These are phyloP conservation scores for Ophiostoma sp. DNA, from an alignment of 2,329 filamentous ascomycete species.

Conservation along the genomic window DNA sequence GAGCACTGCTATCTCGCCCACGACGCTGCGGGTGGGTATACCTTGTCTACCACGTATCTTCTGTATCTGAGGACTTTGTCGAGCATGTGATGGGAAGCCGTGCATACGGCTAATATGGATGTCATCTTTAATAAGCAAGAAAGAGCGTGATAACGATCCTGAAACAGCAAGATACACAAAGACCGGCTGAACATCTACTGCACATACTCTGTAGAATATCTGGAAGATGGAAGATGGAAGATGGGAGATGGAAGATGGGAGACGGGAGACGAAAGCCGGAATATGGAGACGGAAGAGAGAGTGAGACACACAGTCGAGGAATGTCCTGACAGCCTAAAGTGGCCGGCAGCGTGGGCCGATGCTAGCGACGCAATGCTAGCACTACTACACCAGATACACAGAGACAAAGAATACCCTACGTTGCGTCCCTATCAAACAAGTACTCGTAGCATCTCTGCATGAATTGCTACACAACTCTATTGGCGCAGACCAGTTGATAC, in stretches of 20 bases:
- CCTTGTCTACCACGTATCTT: background rate
- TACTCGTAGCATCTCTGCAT: background rate
- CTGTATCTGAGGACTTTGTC: no score
- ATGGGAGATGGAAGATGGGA: no score
- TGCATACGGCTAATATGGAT: no score
- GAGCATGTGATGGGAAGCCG: no score
- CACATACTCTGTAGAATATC: no score
- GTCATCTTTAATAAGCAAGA: no score
- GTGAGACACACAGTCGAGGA: background rate
- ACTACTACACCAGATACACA: slow-evolving; percentile 1
- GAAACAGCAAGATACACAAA: no score
- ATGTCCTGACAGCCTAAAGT: background rate
- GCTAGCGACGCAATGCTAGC: background rate
- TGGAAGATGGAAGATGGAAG: no score
- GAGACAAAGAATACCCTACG: background rate
- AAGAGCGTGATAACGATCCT: no score
- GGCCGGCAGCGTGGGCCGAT: background rate
- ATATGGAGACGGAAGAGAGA: no score
- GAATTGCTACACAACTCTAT: background rate
- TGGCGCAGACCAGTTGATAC: background rate
- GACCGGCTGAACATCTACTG: no score
- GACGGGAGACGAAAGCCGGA: no score
- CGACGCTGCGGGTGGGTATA: background rate
- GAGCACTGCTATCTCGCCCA: background rate
- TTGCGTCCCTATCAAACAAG: background rate